Evolutionary conservation across 2,329 filamentous ascomycete species (phyloP).

Genomic region (Chaetomium sp.): DNA sequence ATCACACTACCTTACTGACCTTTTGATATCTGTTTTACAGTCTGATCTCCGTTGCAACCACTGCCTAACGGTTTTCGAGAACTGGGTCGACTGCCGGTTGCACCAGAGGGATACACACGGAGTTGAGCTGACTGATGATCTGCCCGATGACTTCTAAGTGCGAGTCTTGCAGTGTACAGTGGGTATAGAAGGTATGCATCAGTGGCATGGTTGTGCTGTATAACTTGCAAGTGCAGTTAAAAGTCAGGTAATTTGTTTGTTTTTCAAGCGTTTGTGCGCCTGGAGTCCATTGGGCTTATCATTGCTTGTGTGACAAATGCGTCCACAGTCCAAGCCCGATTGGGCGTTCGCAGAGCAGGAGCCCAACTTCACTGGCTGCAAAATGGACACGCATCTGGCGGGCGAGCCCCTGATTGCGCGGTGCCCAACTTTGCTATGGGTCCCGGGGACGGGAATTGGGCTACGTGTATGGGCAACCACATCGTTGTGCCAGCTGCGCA

Average conservation of each 20-base stretch:
- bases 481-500: background rate
- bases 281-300: background rate
- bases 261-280: background rate
- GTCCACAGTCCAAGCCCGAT: background rate
- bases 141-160: background rate
- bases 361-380: conserved; percentile 11
- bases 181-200: too few species aligned
- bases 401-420: background rate
- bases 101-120: background rate
- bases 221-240: too few species aligned
- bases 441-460: conserved; percentile 5
- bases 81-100: background rate
- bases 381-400: conserved; percentile 15
- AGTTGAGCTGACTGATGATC: background rate
- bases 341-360: background rate
- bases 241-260: too few species aligned
- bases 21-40: background rate
- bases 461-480: conserved; percentile 7
- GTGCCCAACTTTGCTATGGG: conserved; percentile 14
- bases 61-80: background rate
- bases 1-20: background rate
- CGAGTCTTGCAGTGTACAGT: too few species aligned
- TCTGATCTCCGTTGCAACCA: background rate
- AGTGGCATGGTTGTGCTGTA: too few species aligned
- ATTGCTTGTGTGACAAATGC: background rate